phyloP scores from a whole-genome alignment of 2,329 filamentous ascomycete species.

The Trichoderma koningii region DNA sequence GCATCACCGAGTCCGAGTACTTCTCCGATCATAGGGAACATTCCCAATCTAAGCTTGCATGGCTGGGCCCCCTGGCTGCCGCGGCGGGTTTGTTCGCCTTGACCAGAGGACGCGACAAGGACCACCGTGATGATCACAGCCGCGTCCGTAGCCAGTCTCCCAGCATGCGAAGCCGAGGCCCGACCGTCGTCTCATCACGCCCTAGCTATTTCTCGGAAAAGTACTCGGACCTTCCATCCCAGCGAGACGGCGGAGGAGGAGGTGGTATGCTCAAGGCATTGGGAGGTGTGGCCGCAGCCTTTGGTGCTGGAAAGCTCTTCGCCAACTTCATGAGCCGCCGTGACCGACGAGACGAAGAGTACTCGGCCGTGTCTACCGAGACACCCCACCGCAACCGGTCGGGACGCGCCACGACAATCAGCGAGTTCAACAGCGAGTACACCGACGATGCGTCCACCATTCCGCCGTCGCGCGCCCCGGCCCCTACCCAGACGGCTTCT shows the following conservation, averaged over 20 bases:
- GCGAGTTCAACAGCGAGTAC: conserved; percentile 56
- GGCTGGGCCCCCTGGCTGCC: conserved; percentile 57
- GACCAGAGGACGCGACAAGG: conserved; percentile 48
- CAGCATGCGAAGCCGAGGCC: conserved; percentile 43
- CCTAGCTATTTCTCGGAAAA: conserved; percentile 68
- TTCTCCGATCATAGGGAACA: conserved; percentile 41
- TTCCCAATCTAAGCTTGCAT: conserved; percentile 42
- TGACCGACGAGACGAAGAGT: conserved; percentile 58
- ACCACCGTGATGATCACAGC: conserved; percentile 44
- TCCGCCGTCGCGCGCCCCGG: conserved; percentile 50
- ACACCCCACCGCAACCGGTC: conserved; percentile 55
- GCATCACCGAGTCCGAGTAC: conserved; percentile 46
- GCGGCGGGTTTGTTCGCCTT: conserved; percentile 54
- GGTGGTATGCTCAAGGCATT: conserved; percentile 58
- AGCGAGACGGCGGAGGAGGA: conserved; percentile 52
- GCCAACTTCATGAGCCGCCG: conserved; percentile 60
- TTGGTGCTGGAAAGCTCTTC: conserved; percentile 64
- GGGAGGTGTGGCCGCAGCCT: conserved; percentile 59
- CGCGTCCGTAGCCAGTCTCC: conserved; percentile 46
- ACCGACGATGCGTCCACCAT: conserved; percentile 48
- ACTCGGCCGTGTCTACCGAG: conserved; percentile 64
- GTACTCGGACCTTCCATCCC: conserved; percentile 51
- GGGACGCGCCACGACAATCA: conserved; percentile 45
- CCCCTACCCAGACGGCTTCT: conserved; percentile 50
- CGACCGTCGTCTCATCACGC: conserved; percentile 56